phyloP scores from a whole-genome alignment of 495 filamentous ascomycete genomes.

The Penicillium malachiteum region DNA sequence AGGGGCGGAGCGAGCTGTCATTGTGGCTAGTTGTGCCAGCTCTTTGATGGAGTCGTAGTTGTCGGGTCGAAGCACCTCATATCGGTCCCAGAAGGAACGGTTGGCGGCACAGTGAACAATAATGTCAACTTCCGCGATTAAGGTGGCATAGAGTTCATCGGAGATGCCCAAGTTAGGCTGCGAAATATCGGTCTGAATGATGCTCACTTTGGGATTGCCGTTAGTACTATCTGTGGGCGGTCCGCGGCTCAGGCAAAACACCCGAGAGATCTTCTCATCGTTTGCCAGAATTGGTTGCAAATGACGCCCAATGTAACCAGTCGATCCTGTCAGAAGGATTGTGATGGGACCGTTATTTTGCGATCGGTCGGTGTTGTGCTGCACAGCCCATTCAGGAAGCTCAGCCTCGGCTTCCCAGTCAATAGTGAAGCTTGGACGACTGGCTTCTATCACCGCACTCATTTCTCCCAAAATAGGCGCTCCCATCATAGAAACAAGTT shows the following conservation, averaged over 20 bases:
- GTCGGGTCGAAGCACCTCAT: not conserved
- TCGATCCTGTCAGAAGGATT: not conserved
- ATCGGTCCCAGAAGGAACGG: not conserved
- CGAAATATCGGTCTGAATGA: not conserved
- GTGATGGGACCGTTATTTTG: not conserved
- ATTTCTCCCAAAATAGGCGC: not conserved
- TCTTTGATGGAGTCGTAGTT: not conserved
- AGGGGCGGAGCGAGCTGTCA: not conserved
- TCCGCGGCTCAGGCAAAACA: not conserved
- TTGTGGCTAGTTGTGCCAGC: not conserved
- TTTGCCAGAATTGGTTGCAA: not conserved
- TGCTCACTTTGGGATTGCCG: not conserved
- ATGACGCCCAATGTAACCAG: not conserved
- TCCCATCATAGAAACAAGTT: not conserved
- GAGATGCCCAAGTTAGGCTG: not conserved
- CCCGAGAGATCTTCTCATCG: not conserved
- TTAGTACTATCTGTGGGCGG: no score
- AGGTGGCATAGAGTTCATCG: not conserved
- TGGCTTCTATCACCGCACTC: not conserved
- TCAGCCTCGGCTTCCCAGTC: not conserved
- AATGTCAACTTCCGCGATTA: not conserved
- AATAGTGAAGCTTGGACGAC: not conserved
- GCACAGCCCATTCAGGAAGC: not conserved
- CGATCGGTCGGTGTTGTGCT: not conserved
- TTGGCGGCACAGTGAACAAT: not conserved